These are phyloP conservation scores for Claviceps pazoutovae DNA, from an alignment of 2,329 filamentous ascomycete genomes.

Conservation along the genomic window DNA sequence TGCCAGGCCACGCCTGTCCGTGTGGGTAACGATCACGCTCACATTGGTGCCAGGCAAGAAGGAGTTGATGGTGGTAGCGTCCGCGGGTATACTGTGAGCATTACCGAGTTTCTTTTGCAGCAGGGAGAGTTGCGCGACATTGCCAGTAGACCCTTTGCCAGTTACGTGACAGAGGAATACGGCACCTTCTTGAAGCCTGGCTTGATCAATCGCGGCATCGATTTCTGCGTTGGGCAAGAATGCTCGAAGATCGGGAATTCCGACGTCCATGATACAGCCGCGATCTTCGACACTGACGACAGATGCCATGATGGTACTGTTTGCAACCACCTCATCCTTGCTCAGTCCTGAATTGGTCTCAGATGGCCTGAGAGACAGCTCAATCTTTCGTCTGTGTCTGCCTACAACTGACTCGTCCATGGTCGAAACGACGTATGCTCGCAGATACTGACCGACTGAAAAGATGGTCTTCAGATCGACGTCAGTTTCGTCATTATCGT, in stretches of 20 bases:
- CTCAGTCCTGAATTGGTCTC: slow-evolving; percentile 65
- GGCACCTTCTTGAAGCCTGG: slow-evolving; percentile 63
- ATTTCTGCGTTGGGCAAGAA: slow-evolving; percentile 81
- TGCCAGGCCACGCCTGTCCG: slow-evolving; percentile 57
- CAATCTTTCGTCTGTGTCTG: slow-evolving; percentile 67
- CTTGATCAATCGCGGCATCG: slow-evolving; percentile 47
- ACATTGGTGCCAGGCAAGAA: slow-evolving; percentile 88
- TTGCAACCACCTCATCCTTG: slow-evolving; percentile 57
- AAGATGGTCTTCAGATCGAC: slow-evolving; percentile 67
- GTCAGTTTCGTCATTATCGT: slow-evolving; percentile 35
- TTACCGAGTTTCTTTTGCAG: slow-evolving; percentile 56
- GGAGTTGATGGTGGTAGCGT: slow-evolving; percentile 75
- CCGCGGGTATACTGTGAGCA: slow-evolving; percentile 48
- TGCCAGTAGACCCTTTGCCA: slow-evolving; percentile 60
- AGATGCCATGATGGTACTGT: slow-evolving; percentile 73
- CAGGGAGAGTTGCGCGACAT: slow-evolving; percentile 75
- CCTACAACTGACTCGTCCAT: slow-evolving; percentile 46
- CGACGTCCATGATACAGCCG: slow-evolving; percentile 85
- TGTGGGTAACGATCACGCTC: slow-evolving; percentile 69
- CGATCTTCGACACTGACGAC: slow-evolving; percentile 91
- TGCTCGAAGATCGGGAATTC: slow-evolving; percentile 58
- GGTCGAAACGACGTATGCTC: slow-evolving; percentile 70
- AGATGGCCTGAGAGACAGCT: slow-evolving; percentile 69
- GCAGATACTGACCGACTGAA: slow-evolving; percentile 71
- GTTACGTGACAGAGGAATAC: slow-evolving; percentile 75